These are phyloP conservation scores for Neurospora crassa DNA, from an alignment of 2,329 filamentous ascomycete genomes.

Conservation along the genomic window DNA sequence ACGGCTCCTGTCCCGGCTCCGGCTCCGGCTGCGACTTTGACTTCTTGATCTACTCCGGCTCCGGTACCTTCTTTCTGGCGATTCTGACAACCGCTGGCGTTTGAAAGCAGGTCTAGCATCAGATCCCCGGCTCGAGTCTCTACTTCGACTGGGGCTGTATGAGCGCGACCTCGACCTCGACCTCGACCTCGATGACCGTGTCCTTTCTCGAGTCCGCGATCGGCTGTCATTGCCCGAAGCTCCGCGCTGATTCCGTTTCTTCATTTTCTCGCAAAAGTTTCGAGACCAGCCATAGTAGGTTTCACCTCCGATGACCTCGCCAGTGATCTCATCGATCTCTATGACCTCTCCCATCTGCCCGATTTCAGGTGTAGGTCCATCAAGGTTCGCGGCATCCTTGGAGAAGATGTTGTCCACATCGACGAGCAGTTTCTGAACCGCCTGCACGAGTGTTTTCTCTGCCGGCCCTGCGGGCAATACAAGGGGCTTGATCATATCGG, in stretches of 20 bases:
- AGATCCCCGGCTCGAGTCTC: constrained; percentile 21
- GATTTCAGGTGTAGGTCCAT: constrained; percentile 49
- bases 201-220: constrained; percentile 12
- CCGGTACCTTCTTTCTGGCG: constrained; percentile 18
- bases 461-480: constrained; percentile 60
- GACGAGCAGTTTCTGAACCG: constrained; percentile 60
- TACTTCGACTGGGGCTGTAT: constrained; percentile 20
- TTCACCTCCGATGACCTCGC: constrained; percentile 54
- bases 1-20: constrained; percentile 19
- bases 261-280: constrained; percentile 74
- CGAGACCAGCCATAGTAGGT: constrained; percentile 87
- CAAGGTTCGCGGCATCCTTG: constrained; percentile 33
- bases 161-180: constrained; percentile 13
- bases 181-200: constrained; percentile 10
- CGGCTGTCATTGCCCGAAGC: constrained; percentile 7
- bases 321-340: constrained; percentile 54
- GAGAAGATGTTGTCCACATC: constrained; percentile 62
- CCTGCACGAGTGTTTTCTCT: constrained; percentile 52
- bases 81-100: constrained; percentile 28
- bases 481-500: constrained; percentile 60
- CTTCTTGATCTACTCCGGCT: constrained; percentile 8
- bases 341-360: constrained; percentile 66
- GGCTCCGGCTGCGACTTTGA: constrained; percentile 22
- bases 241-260: constrained; percentile 30
- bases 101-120: constrained; percentile 26